Evolutionary conservation across 306 rosid genomes (phyloP), one percentile per base, ranked within the genome.

Genomic region (Quercus aquifolioides): DNA sequence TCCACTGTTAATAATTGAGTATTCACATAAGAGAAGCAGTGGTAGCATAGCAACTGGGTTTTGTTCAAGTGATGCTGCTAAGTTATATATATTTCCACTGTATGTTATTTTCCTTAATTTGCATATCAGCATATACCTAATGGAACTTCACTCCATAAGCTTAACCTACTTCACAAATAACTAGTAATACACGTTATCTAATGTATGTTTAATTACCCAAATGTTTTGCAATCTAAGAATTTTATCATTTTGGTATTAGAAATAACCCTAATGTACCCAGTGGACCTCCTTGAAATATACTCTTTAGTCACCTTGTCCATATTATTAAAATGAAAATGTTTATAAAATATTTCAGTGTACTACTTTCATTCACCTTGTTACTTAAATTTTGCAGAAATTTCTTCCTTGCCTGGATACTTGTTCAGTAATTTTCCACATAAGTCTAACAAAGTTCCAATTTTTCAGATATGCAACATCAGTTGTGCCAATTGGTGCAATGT

Each of bases 401-500:
- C 58, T 8, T 55, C 52, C 20, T 9, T 20, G 46, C 17, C 31
- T 63, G 55, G 55, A 57, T 77, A 68, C 79, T 69, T 81, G 3
- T 71, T 63, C 82, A 31, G 35, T 30, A 30, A 41, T 72, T 31
- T 73, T 55, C 65, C 72, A 49, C 41, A 49, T 71, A 71, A 18
- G 62, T 46, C 78, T 86, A 85, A 85, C 55, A 68, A 73, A 71
- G 79, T 81, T 76, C 62, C 81, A 62, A 52, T 89, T 84, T 75
- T 87, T 70, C 93, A 95, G 99, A 87, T 95, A 95, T 69, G 85
- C 80, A 77, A 84, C 94, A 65, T 95, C 99, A 14, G 99, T 95
- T 41, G 87, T 91, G 85, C 99, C 99, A 69, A 95, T 95, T 79
- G 97, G 99, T 77, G 98, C 97, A 75, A 93, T 88, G 94, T 95